These are phyloP conservation scores for Ziziphus jujuba DNA, from an alignment of 306 rosid genomes.

Conservation along the genomic window DNA sequence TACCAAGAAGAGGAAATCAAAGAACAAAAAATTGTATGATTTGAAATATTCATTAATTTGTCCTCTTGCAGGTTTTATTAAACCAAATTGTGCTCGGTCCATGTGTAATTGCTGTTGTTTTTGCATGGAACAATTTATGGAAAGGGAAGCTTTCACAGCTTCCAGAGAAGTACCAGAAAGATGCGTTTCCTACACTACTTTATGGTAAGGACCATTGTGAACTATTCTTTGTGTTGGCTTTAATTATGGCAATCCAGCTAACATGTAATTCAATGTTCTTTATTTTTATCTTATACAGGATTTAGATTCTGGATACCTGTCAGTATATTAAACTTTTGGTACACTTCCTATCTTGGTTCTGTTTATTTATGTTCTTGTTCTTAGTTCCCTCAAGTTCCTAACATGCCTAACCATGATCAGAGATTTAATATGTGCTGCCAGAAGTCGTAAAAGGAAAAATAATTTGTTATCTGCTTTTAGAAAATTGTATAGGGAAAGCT, in stretches of 20 bases:
- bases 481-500: too few species aligned
- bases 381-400: not conserved
- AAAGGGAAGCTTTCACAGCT: slow-evolving; percentile 71
- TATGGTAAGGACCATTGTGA: slow-evolving; percentile 46
- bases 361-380: not conserved
- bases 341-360: not conserved
- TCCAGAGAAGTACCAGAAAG: slow-evolving; percentile 75
- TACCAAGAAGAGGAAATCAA: not conserved
- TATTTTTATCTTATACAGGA: slow-evolving; percentile 50
- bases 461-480: not conserved
- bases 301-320: slow-evolving; percentile 98
- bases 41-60: not conserved
- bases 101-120: slow-evolving; percentile 76
- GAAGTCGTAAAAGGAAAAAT: not conserved
- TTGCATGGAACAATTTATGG: slow-evolving; percentile 96
- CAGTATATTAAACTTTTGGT: slow-evolving; percentile 81
- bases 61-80: slow-evolving; percentile 61
- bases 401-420: not conserved
- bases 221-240: slow-evolving; percentile 11
- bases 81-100: slow-evolving; percentile 96
- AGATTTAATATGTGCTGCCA: not conserved
- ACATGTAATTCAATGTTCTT: slow-evolving; percentile 17
- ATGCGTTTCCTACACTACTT: slow-evolving; percentile 76
- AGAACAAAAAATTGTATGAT: not conserved
- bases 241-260: slow-evolving; percentile 17